Evolutionary conservation across 2,329 filamentous ascomycete species (phyloP), one percentile per base, ranked within the genome.

Genomic region (Pestalotiopsis fici): DNA sequence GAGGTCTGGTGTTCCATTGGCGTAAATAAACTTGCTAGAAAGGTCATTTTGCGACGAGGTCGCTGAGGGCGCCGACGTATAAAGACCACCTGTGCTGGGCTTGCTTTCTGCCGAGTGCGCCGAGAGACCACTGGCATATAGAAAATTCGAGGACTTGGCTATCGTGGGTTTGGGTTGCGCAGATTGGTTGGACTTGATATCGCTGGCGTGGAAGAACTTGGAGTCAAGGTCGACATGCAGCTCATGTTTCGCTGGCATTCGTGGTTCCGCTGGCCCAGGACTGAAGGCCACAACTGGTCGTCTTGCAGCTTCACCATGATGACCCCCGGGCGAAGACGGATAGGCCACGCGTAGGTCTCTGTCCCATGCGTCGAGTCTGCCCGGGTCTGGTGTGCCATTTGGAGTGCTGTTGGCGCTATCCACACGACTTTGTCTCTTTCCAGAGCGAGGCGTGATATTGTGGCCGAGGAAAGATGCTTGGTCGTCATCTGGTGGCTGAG

Each of bases 141-240:
- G 85, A 71, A 89, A 88, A n/a, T 82, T 83, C 12, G 85, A 73
- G 12, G 75, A 68, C 39, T 85, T 83, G 23, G 84, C 79, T 60
- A 74, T 66, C 59, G 68, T 61, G 28, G 74, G 75, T 39, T 76
- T 77, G 15, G 65, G 70, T 66, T 70, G 64, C 15, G 57, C 27
- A 23, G 64, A 67, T 25, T 66, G 80, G 77, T 67, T 78, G 75
- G 83, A 79, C 72, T 87, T 90, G 50, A 87, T 92, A 72, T 97
- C 93, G 77, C 90, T 93, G 31, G 95, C 96, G 77, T 97, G 95
- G 78, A 99, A 98, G 85, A 98, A 98, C 82, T 94, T 95, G 65
- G 91, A 81, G 64, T 87, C 86, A 23, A 75, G 72, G 68, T 67
- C 37, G 64, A 67, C 65, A 39, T 73, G 65, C 12, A 57, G 60